Evolutionary conservation across 129 eudicot genomes (phyloP).

Genomic region (Cynara cardunculus): DNA sequence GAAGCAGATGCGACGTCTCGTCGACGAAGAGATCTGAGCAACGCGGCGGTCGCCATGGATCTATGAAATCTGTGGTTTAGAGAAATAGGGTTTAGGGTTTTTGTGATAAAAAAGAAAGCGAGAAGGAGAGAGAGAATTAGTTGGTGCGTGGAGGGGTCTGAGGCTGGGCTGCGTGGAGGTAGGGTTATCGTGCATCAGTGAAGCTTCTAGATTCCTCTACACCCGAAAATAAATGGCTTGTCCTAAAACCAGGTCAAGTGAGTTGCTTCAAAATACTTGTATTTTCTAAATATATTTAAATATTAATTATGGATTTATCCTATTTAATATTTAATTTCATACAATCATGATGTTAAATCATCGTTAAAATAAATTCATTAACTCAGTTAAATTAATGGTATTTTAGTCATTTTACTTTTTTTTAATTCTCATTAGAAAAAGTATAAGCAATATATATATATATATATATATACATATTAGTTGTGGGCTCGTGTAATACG

Average conservation of each 20-base stretch:
- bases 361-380: no score
- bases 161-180: conserved; percentile 16
- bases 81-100: conserved; percentile 57
- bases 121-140: neutral
- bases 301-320: no score
- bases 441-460: no score
- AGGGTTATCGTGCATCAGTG: conserved; percentile 14
- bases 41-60: conserved; percentile 58
- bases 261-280: no score
- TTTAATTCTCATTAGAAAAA: no score
- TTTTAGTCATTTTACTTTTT: no score
- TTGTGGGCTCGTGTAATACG: no score
- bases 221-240: neutral
- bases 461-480: no score
- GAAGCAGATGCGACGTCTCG: conserved; percentile 54
- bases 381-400: no score
- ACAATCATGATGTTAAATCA: no score
- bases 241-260: neutral
- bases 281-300: no score
- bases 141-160: neutral
- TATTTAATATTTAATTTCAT: no score
- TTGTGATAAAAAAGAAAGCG: neutral
- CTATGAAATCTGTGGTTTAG: neutral
- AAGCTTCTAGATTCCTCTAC: conserved; percentile 16
- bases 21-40: conserved; percentile 70